These are phyloP conservation scores for Sugiyamaella novakii DNA, from an alignment of 1,139 yeast species.

Conservation along the genomic window DNA sequence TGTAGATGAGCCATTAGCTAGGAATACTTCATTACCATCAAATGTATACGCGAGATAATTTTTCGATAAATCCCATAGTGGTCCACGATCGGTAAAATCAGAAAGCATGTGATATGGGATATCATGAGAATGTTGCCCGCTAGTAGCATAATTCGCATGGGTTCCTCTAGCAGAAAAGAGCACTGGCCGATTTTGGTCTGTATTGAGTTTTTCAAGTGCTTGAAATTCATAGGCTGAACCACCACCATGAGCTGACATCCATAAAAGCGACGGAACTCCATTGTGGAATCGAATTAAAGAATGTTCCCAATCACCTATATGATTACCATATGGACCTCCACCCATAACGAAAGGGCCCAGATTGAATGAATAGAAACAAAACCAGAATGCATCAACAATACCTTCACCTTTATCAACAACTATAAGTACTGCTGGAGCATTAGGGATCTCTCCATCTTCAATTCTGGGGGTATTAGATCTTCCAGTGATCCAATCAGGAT, in stretches of 20 bases:
- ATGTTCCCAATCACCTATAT: constrained; percentile 98
- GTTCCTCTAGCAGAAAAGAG: constrained; percentile 93
- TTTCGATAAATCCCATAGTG: constrained; percentile 88
- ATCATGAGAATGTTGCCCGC: constrained; percentile 95
- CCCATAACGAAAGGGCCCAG: constrained; percentile 98
- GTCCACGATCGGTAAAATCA: constrained; percentile 94
- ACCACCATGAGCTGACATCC: constrained; percentile 99
- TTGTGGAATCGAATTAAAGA: constrained; percentile 79
- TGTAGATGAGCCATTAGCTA: constrained; percentile 49
- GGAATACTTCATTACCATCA: constrained; percentile 55
- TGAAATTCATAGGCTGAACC: constrained; percentile 85
- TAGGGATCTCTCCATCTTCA: constrained; percentile 65
- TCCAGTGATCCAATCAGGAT: constrained; percentile 91
- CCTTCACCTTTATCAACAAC: constrained; percentile 93
- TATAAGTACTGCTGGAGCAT: constrained; percentile 80
- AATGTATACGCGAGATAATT: constrained; percentile 80
- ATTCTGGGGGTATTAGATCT: constrained; percentile 64
- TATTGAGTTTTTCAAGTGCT: constrained; percentile 69
- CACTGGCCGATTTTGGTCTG: constrained; percentile 58
- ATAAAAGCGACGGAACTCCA: constrained; percentile 83
- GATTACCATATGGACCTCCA: constrained; percentile 94
- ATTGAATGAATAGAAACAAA: constrained; percentile 91
- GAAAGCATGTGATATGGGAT: constrained; percentile 86
- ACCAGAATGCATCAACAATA: constrained; percentile 94
- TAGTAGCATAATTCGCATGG: constrained; percentile 95